These are phyloP conservation scores for Yarrowia keelungensis DNA, from an alignment of 805 yeast species.

Conservation along the genomic window DNA sequence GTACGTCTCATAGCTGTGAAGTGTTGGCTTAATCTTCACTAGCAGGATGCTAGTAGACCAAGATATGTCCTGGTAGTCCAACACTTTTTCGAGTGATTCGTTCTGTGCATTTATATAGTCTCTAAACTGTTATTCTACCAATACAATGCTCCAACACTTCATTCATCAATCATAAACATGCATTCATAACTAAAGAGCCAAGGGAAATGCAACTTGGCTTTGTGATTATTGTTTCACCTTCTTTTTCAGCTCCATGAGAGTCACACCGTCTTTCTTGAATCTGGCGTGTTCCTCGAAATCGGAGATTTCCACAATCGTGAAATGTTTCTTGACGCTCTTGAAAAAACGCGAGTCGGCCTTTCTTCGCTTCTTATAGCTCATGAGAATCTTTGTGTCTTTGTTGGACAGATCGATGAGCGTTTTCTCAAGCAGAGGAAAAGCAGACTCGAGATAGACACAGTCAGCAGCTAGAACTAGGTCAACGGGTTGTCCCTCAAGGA, in stretches of 20 bases:
- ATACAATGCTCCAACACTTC: no score
- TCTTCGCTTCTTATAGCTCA: slow-evolving; percentile 63
- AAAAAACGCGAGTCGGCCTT: slow-evolving; percentile 54
- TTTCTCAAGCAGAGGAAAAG: slow-evolving; percentile 59
- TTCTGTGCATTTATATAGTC: no score
- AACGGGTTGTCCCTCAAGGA: slow-evolving; percentile 48
- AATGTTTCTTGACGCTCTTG: slow-evolving; percentile 44
- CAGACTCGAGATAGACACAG: slow-evolving; percentile 63
- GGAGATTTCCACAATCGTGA: slow-evolving; percentile 18
- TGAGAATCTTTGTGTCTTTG: slow-evolving; percentile 55
- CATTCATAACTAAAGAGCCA: not conserved
- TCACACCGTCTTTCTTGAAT: slow-evolving; percentile 29
- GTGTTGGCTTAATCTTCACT: no score
- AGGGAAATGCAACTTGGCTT: no score
- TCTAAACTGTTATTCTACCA: no score
- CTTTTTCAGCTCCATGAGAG: slow-evolving; percentile 33
- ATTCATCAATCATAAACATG: slow-evolving; percentile 4
- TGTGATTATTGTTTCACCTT: slow-evolving; percentile 1
- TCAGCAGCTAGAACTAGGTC: slow-evolving; percentile 65
- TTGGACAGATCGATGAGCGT: slow-evolving; percentile 57
- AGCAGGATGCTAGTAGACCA: no score
- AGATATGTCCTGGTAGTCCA: no score
- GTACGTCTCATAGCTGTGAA: no score
- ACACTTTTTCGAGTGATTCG: no score
- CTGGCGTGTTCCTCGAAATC: slow-evolving; percentile 33